Percentiles rank a stretch among this genome's conserved stretches.
Evolutionary conservation across 495 filamentous ascomycete species (phyloP).

Genomic region (Endocarpon pusillum): DNA sequence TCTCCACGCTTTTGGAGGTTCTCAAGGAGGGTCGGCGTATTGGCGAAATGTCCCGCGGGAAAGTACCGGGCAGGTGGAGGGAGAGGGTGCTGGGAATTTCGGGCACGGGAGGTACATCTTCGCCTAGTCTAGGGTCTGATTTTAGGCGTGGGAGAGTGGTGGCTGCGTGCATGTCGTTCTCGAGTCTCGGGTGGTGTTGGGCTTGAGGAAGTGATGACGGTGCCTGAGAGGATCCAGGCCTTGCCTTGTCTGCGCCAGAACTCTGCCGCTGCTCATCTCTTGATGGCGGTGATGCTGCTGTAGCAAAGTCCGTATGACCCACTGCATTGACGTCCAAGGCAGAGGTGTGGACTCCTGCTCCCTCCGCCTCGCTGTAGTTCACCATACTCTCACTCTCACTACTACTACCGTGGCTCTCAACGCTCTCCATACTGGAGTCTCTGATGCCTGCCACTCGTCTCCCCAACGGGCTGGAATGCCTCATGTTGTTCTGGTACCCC

Average conservation of each 20-base stretch:
- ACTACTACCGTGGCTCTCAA: slow-evolving; percentile 1
- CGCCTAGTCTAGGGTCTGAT: not conserved
- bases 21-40: not conserved
- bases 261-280: not conserved
- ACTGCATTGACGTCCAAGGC: not conserved
- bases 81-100: not conserved
- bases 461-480: slow-evolving; percentile 12
- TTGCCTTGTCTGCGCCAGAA: not conserved
- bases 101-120: slow-evolving; percentile 1
- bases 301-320: not conserved
- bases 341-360: not conserved
- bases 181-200: not conserved
- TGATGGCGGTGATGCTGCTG: not conserved
- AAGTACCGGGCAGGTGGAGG: not conserved
- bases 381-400: slow-evolving; percentile 19
- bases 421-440: slow-evolving; percentile 14
- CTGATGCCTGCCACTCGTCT: slow-evolving; percentile 15
- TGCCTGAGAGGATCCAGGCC: not conserved
- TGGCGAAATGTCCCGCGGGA: not conserved
- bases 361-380: slow-evolving; percentile 13
- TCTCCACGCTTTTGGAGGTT: not conserved
- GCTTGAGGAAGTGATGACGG: not conserved
- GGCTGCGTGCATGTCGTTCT: not conserved
- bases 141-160: not conserved
- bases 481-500: slow-evolving; percentile 19